These are phyloP conservation scores for Williopsis jadinii DNA, from an alignment of 1,139 yeast genomes.

Conservation along the genomic window DNA sequence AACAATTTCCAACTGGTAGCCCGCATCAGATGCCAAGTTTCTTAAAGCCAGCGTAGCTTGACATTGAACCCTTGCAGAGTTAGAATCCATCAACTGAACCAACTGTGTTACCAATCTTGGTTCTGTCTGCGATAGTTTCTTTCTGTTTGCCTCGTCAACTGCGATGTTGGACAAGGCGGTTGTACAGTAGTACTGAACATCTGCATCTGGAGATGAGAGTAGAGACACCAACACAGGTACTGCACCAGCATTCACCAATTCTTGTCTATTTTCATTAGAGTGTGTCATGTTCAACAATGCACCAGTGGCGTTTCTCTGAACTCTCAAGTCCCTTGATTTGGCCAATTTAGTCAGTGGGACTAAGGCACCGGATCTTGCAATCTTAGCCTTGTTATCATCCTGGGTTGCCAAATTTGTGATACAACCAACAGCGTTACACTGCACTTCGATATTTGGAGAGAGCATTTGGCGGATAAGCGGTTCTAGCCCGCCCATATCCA, in stretches of 20 bases:
- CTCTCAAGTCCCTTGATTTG: constrained; percentile 88
- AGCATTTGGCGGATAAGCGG: constrained; percentile 97
- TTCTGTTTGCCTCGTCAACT: constrained; percentile 87
- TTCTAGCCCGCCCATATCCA: constrained; percentile 96
- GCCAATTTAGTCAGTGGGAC: constrained; percentile 92
- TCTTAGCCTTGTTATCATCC: constrained; percentile 92
- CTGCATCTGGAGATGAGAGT: constrained; percentile 82
- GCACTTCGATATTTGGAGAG: constrained; percentile 95
- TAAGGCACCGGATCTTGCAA: constrained; percentile 95
- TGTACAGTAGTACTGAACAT: constrained; percentile 96
- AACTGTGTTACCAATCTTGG: constrained; percentile 88
- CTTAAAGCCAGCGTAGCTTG: constrained; percentile 96
- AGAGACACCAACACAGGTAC: constrained; percentile 94
- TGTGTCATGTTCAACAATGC: constrained; percentile 97
- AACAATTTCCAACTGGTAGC: constrained; percentile 90
- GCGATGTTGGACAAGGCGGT: constrained; percentile 96
- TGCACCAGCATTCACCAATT: constrained; percentile 95
- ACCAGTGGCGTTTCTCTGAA: constrained; percentile 97
- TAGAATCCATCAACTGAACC: constrained; percentile 87
- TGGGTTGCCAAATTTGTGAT: constrained; percentile 98
- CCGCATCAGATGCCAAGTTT: constrained; percentile 89
- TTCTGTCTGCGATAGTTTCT: constrained; percentile 83
- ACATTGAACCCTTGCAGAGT: constrained; percentile 91
- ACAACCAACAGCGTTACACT: constrained; percentile 98
- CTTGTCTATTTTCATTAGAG: constrained; percentile 93